Conservation (phyloP, 1,284 basidiomycete genomes). For the Cutaneotrichosporon sp. region DNA sequence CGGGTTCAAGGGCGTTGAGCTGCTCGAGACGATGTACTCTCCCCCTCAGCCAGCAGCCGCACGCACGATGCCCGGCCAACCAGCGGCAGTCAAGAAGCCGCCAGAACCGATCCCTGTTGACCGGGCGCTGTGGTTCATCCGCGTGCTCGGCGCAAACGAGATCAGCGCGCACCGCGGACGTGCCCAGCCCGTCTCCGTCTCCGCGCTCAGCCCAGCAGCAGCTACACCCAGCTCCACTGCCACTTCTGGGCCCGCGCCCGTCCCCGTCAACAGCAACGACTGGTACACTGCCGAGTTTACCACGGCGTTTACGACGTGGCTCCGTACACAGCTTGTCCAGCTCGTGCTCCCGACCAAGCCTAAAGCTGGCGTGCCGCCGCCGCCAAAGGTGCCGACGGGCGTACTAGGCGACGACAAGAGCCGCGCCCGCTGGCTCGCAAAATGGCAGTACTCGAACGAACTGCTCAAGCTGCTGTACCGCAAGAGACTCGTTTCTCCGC, state of each 20-base stretch:
- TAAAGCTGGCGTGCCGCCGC: conserved; percentile 50
- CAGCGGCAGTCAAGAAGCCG: conserved; percentile 10
- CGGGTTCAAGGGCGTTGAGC: conserved; percentile 83
- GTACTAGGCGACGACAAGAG: conserved; percentile 38
- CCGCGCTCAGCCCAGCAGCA: conserved; percentile 33
- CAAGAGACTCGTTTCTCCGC: conserved; percentile 74
- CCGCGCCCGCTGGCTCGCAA: conserved; percentile 27
- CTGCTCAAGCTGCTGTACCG: conserved; percentile 72
- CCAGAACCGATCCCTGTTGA: conserved; percentile 72
- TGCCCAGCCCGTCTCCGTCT: conserved; percentile 27
- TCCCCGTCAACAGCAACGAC: conserved; percentile 59
- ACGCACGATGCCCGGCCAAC: conserved; percentile 1
- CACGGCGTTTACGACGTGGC: conserved; percentile 73
- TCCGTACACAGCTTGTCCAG: conserved; percentile 82
- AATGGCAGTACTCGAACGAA: conserved; percentile 52
- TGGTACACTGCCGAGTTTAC: conserved; percentile 91
- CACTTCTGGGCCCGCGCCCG: conserved; percentile 33
- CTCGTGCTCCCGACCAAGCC: conserved; percentile 74
- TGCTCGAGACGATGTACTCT: conserved; percentile 76
- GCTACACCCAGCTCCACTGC: conserved; percentile 36
- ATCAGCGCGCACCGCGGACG: conserved; percentile 63
- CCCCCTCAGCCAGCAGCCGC: conserved; percentile 18
- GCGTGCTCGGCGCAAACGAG: conserved; percentile 91
- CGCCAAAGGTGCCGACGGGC: conserved; percentile 49
- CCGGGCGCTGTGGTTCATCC: conserved; percentile 90